Base-by-base conservation (phyloP, 345 rosid species). In the Kernera saxatilis region DNA sequence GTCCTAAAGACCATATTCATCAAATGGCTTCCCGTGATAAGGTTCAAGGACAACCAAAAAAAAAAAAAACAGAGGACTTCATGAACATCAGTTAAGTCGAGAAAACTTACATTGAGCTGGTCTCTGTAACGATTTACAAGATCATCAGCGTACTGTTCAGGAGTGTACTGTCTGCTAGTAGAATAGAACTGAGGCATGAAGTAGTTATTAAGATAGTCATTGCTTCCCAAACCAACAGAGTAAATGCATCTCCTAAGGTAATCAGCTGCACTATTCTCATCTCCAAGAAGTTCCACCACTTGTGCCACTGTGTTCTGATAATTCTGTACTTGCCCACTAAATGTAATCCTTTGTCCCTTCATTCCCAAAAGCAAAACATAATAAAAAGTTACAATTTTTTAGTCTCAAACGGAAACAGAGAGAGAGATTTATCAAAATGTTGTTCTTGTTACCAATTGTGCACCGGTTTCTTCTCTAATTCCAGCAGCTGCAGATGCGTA, bases 401-500 rank as follows among this genome's bases (percentile, higher is more conserved):
- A 7, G 6, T 52, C 18, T 14, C 9, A 6, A 25, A 52, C 2
- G 37, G 43, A 73, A 26, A 45, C 49, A 65, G 52, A 65, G 33
- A 43, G 19, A 11, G 21, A 62, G 9, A 26, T 10, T 40, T 17
- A 21, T 51, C 32, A 68, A 48, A 54, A 39, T 64, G 36, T 39
- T 39, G 13, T 37, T 46, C 2, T 54, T 36, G 29, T 59, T 83
- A 90, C 94, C 88, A 91, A 77, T 64, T 89, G 97, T 17, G n/a
- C 82, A 27, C 97, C 97, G 9, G 93, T 81, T 72, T 91, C 97
- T 11, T 84, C 90, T 79, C 88, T 80, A 21, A 91, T 91, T 64
- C 97, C 97, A 0, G 96, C 95, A 25, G 93, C 97, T 6, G 91
- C 97, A 4, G 97, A 91, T 30, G 97, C 97, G 14, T 69, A 91